These are phyloP conservation scores for Ormosia emarginata DNA, from an alignment of 306 rosid species.

Conservation along the genomic window DNA sequence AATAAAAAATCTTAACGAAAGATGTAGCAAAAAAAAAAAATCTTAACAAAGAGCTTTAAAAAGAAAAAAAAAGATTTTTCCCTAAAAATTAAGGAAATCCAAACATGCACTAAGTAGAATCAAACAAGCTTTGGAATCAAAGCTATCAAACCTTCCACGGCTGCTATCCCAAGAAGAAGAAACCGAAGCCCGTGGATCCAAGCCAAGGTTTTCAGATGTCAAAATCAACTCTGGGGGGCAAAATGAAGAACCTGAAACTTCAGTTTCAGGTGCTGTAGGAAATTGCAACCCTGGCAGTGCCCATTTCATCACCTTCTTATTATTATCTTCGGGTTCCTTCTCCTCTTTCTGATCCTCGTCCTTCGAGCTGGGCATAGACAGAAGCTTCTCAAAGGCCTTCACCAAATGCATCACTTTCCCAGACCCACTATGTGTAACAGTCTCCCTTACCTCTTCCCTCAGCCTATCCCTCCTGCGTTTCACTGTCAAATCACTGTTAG, in stretches of 20 bases:
- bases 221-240: slow-evolving; percentile 46
- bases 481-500: slow-evolving; percentile 15
- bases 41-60: background rate
- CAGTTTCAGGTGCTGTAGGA: slow-evolving; percentile 32
- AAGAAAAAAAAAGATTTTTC: background rate
- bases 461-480: slow-evolving; percentile 71
- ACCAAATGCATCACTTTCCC: slow-evolving; percentile 83
- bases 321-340: slow-evolving; percentile 10
- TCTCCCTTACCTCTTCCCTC: slow-evolving; percentile 58
- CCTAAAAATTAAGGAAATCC: background rate
- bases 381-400: slow-evolving; percentile 81
- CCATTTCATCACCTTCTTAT: slow-evolving; percentile 49
- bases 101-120: background rate
- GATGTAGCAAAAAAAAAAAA: too few relatives aligned
- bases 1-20: too few relatives aligned
- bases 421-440: slow-evolving; percentile 54
- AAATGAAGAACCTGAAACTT: slow-evolving; percentile 47
- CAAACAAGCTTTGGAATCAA: background rate
- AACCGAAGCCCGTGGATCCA: slow-evolving; percentile 48
- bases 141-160: slow-evolving; percentile 53
- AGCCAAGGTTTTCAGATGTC: slow-evolving; percentile 70
- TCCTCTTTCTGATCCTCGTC: slow-evolving; percentile 30
- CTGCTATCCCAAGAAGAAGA: slow-evolving; percentile 79
- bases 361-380: slow-evolving; percentile 41
- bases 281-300: slow-evolving; percentile 59